Evolutionary conservation across 164 flowering plant species (phyloP), one percentile per base, ranked within the genome.

Genomic region (Echeveria elegans): DNA sequence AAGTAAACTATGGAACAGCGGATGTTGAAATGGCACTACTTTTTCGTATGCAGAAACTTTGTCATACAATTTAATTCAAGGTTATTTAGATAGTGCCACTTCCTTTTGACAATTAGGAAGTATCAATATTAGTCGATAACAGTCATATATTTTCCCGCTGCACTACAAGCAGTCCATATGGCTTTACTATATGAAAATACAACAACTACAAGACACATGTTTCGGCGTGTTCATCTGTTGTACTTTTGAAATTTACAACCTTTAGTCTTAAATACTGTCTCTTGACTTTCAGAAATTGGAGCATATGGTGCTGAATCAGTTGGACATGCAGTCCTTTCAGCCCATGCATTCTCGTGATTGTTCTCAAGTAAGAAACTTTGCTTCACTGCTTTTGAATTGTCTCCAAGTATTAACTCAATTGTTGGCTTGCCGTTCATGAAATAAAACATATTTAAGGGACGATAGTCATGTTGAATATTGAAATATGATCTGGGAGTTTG

Each of bases 311-410:
- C 72, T 86, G 78, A 80, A 84, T 68, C 84, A 78, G 69, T 81
- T 68, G 32, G 97, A 89, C 74, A 80, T 86, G 63, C 68, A 75
- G 18, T 78, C 92, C 14, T 89, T 95, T 75, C 88, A 82, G 21
- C 87, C 90, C 19, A 92, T 95, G 97, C 90, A 80, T 72, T 63
- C 84, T 30, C 80, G 86, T 12, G 97, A 90, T 75, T 92, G 96
- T 83, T 77, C 92, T 29, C 99, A 92, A 97, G 99, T 94, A 72
- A 65, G 63, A 8, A 68, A 34, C 23, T 60, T 12, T 15, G 1
- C 19, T 31, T 16, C 43, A 56, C n/a, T 45, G 11, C 30, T 5
- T 16, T 41, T 28, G 47, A 40, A 15, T 30, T 23, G 32, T 32
- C 37, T 53, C n/a, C 6, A 16, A 31, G 30, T 36, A 34, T 67